Conservation (phyloP, 2,329 filamentous ascomycete species). For the Fusarium sp. region DNA sequence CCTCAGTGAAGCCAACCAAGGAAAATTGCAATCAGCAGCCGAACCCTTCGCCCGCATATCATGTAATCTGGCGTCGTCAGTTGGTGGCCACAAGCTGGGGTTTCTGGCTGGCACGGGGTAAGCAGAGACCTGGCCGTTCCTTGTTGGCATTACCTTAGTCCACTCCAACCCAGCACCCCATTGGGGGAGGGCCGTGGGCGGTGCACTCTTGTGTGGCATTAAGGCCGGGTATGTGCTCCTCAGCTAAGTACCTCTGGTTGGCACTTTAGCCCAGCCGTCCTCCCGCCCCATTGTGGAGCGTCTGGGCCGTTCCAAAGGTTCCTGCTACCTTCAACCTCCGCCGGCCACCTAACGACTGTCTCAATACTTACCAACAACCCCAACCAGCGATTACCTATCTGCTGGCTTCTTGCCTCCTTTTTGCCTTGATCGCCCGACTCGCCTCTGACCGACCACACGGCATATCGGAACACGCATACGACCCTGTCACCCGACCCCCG, state of each 20-base stretch:
- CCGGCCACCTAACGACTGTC: slow-evolving; percentile 23
- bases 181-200: slow-evolving; percentile 7
- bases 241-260: slow-evolving; percentile 1
- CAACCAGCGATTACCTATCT: slow-evolving; percentile 12
- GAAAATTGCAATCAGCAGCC: background rate
- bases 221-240: slow-evolving; percentile 12
- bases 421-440: background rate
- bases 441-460: background rate
- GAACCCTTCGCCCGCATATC: background rate
- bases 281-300: slow-evolving; percentile 34
- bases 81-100: background rate
- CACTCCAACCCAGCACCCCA: background rate
- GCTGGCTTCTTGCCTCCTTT: slow-evolving; percentile 8
- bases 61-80: slow-evolving; percentile 7
- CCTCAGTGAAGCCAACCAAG: background rate
- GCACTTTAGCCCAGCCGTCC: slow-evolving; percentile 22
- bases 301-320: slow-evolving; percentile 25
- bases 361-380: slow-evolving; percentile 9
- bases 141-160: slow-evolving; percentile 1
- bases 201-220: slow-evolving; percentile 14
- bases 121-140: background rate
- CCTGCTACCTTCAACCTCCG: slow-evolving; percentile 30
- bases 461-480: background rate
- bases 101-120: slow-evolving; percentile 3
- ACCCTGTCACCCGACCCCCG: slow-evolving; percentile 5